Conservation (phyloP, 2,329 filamentous ascomycete species). For the Lasiodiplodia sp. region DNA sequence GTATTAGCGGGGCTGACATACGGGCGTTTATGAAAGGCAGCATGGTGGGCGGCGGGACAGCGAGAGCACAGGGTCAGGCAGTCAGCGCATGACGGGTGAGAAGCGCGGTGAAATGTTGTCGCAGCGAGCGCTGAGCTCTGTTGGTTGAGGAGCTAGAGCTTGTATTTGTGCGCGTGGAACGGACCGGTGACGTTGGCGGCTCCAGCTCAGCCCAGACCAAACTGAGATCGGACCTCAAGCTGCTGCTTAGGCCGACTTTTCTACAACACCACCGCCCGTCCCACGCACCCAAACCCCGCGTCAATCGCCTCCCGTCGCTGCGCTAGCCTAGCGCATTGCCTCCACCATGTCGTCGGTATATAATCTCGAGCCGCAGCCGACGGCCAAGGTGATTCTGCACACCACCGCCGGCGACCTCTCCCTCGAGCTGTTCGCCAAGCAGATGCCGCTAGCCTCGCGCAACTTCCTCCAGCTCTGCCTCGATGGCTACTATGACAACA, state of each 20-base stretch:
- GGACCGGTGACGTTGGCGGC: slow-evolving; percentile 33
- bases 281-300: background rate
- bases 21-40: slow-evolving; percentile 69
- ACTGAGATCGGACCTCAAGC: background rate
- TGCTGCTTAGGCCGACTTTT: background rate
- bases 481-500: slow-evolving; percentile 94
- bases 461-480: slow-evolving; percentile 96
- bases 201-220: slow-evolving; percentile 3
- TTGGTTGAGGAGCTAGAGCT: background rate
- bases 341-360: slow-evolving; percentile 82
- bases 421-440: slow-evolving; percentile 93
- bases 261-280: background rate
- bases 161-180: slow-evolving; percentile 11
- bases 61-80: background rate
- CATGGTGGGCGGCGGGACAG: slow-evolving; percentile 51
- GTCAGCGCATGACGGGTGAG: slow-evolving; percentile 23
- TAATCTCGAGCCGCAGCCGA: slow-evolving; percentile 93
- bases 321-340: slow-evolving; percentile 11
- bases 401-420: slow-evolving; percentile 89
- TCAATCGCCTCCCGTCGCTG: background rate
- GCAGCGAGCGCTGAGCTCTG: background rate
- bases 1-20: slow-evolving; percentile 47
- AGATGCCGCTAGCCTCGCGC: slow-evolving; percentile 87
- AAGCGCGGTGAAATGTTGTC: background rate
- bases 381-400: slow-evolving; percentile 87